Percentiles rank a stretch among this genome's conserved stretches.
Conservation (phyloP, 1,284 basidiomycete species). For the Sanghuangporus sanghuang region DNA sequence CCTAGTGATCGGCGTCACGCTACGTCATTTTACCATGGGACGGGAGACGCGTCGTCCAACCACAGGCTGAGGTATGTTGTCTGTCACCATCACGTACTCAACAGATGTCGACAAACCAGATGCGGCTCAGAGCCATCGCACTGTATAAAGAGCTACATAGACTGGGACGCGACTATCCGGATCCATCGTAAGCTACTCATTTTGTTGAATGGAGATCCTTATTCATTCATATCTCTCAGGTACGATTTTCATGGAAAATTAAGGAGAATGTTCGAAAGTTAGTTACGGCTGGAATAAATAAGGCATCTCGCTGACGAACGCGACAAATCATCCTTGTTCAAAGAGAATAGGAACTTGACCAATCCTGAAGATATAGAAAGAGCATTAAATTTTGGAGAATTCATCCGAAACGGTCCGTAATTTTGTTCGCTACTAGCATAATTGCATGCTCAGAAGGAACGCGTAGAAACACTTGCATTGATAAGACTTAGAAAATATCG, state of each 20-base stretch:
- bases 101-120: slow-evolving; percentile 32
- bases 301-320: background rate
- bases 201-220: slow-evolving; percentile 17
- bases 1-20: background rate
- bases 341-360: slow-evolving; percentile 70
- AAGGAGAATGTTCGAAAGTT: slow-evolving; percentile 68
- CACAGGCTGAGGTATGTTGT: background rate
- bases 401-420: slow-evolving; percentile 82
- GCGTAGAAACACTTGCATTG: slow-evolving; percentile 76
- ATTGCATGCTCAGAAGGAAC: background rate
- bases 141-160: slow-evolving; percentile 77
- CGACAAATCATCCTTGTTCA: background rate
- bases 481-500: slow-evolving; percentile 86
- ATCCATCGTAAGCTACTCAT: slow-evolving; percentile 53
- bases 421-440: background rate
- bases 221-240: slow-evolving; percentile 31
- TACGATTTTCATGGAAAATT: slow-evolving; percentile 73
- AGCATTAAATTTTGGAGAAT: slow-evolving; percentile 76
- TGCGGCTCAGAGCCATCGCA: slow-evolving; percentile 54
- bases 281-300: slow-evolving; percentile 19
- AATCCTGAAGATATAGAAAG: slow-evolving; percentile 73
- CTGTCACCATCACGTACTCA: background rate
- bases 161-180: slow-evolving; percentile 73
- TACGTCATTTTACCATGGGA: background rate
- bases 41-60: background rate